These are phyloP conservation scores for Didymella segeticola DNA, from an alignment of 2,329 filamentous ascomycete genomes.

Conservation along the genomic window DNA sequence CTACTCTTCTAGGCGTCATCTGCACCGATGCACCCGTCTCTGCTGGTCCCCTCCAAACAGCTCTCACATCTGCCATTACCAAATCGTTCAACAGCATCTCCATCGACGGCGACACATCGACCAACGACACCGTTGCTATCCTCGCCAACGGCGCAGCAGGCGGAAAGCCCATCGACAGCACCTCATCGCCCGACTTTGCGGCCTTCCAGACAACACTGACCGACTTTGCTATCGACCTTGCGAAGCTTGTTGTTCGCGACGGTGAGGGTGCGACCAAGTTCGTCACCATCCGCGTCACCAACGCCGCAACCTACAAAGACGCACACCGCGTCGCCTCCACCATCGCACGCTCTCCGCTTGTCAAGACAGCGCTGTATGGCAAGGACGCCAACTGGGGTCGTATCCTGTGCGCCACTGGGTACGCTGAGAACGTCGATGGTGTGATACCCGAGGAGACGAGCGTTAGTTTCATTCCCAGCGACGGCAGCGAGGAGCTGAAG, in stretches of 20 bases:
- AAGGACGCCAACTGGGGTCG: constrained; percentile 99
- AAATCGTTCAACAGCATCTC: constrained; percentile 96
- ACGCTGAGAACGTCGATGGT: constrained; percentile 69
- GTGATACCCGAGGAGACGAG: constrained; percentile 74
- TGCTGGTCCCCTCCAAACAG: constrained; percentile 67
- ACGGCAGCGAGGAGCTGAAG: constrained; percentile 78
- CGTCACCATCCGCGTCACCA: constrained; percentile 85
- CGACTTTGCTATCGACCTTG: constrained; percentile 80
- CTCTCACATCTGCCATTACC: constrained; percentile 77
- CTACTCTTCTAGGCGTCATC: constrained; percentile 88
- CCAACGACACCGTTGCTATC: constrained; percentile 93
- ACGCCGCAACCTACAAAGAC: constrained; percentile 71
- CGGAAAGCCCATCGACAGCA: constrained; percentile 66
- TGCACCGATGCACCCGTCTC: constrained; percentile 88
- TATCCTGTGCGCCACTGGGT: constrained; percentile 92
- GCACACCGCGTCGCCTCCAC: constrained; percentile 83
- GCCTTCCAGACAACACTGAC: constrained; percentile 75
- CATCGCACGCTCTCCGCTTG: constrained; percentile 89
- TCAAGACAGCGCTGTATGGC: constrained; percentile 97
- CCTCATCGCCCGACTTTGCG: constrained; percentile 67
- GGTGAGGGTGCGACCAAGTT: constrained; percentile 99
- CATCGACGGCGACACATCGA: constrained; percentile 95
- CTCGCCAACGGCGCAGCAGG: constrained; percentile 95
- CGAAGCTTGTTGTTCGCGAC: constrained; percentile 92
- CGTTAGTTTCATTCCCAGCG: constrained; percentile 78